phyloP scores from a whole-genome alignment of 1,139 yeast genomes.

The Lodderomyces theae region DNA sequence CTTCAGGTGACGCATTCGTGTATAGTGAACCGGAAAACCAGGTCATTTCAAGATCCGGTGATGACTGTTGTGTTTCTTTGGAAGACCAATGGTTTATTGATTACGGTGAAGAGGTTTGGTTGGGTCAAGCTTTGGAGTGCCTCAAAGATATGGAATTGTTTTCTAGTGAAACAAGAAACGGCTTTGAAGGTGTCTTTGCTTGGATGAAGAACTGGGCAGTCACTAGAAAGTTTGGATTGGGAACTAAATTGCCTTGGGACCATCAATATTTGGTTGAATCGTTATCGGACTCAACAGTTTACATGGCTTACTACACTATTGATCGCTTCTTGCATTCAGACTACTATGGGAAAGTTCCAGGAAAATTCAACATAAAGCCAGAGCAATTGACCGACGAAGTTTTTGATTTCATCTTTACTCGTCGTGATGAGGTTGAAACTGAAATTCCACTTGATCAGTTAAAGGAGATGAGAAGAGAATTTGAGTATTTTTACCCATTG shows the following conservation, averaged over 20 bases:
- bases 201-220: constrained; percentile 99
- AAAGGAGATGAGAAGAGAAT: constrained; percentile 80
- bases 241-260: constrained; percentile 98
- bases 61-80: constrained; percentile 91
- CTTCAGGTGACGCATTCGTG: constrained; percentile 75
- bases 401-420: constrained; percentile 84
- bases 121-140: constrained; percentile 78
- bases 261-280: constrained; percentile 90
- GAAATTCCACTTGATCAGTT: constrained; percentile 69
- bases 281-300: constrained; percentile 91
- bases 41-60: constrained; percentile 94
- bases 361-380: constrained; percentile 71
- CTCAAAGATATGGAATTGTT: constrained; percentile 75
- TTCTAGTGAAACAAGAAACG: constrained; percentile 82
- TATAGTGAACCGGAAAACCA: constrained; percentile 92
- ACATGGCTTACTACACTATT: constrained; percentile 94
- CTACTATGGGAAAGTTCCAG: constrained; percentile 74
- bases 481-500: constrained; percentile 92
- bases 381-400: constrained; percentile 92
- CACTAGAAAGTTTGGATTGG: constrained; percentile 94
- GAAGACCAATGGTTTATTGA: constrained; percentile 99
- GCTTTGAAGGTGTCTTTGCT: constrained; percentile 89
- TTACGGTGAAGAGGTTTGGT: constrained; percentile 96
- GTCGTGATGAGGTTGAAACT: constrained; percentile 56
- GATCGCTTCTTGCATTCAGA: constrained; percentile 84